phyloP scores from a whole-genome alignment of 257 asterid species.

The Solanum ossicruentum region DNA sequence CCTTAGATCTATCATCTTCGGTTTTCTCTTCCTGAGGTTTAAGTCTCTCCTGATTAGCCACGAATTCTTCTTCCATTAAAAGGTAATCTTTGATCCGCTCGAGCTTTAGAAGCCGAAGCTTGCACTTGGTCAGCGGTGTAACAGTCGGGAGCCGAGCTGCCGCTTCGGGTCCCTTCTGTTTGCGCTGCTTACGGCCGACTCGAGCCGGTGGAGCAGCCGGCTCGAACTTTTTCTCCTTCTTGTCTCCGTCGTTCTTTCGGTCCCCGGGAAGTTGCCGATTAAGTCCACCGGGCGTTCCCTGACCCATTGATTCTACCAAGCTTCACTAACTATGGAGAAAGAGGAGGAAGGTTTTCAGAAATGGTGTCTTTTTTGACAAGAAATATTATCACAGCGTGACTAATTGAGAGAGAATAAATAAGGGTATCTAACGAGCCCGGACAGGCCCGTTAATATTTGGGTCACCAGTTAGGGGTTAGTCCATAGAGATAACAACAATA shows the following conservation, averaged over 20 bases:
- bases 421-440: not conserved
- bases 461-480: too few relatives aligned
- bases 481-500: too few relatives aligned
- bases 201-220: constrained; percentile 92
- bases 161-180: constrained; percentile 80
- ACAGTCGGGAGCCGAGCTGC: constrained; percentile 75
- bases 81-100: constrained; percentile 72
- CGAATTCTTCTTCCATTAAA: constrained; percentile 86
- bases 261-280: constrained; percentile 72
- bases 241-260: constrained; percentile 68
- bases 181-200: constrained; percentile 86
- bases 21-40: constrained; percentile 97
- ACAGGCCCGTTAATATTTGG: too few relatives aligned
- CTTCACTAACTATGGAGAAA: not conserved
- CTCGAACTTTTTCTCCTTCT: constrained; percentile 78
- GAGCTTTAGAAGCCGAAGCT: constrained; percentile 57
- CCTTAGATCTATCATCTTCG: constrained; percentile 85
- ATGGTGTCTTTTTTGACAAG: not conserved
- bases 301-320: constrained; percentile 40
- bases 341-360: not conserved
- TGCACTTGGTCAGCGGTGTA: constrained; percentile 72
- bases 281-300: constrained; percentile 85
- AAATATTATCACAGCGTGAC: not conserved
- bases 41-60: constrained; percentile 77
- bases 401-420: not conserved